Evolutionary conservation across 2,329 filamentous ascomycete genomes (phyloP), one percentile per base, ranked within the genome.

Genomic region (Thermoascus crustaceus): DNA sequence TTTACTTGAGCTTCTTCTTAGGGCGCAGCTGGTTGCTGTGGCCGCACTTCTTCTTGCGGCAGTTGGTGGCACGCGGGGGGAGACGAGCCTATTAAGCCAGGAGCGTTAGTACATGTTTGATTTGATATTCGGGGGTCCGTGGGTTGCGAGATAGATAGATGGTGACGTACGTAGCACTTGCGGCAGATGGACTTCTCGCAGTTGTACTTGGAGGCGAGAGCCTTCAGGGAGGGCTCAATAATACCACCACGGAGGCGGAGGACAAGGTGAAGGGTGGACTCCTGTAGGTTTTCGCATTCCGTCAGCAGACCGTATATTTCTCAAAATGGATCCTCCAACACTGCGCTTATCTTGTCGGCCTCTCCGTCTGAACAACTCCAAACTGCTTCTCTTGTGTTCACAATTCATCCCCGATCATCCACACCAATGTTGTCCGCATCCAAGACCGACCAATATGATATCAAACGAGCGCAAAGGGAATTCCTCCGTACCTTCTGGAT

Each of bases 171-270:
- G 73, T 96, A 96, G 84, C 91, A 98, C 85, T 98, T 96, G 78
- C 91, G 89, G 86, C 91, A 96, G 73, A 96, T 94, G 83, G 89
- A 89, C 83, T 95, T 95, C 57, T 96, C 91, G 84, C 89, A 96
- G 83, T 98, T 96, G 81, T 93, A 96, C 80, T 95, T 95, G 76
- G 82, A 88, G 65, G 89, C 89, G 50, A 96, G 82, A 55, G 86
- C 89, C 82, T 96, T 96, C 61, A 96, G 82, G 61, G 88, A 95
- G 60, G 91, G 91, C 80, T 96, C 89, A 63, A 94, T 95, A 76
- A 96, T 89, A 78, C 89, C 89, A 78, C 89, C 89, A 78, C 89
- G 88, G 60, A 96, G 88, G 76, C 89, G 88, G 71, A 96, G 88
- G 66, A 96, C 89, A 64, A 96, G 73, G 75, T 96, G 89, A 59